Evolutionary conservation across 345 rosid species (phyloP), one percentile per base, ranked within the genome.

Genomic region (Ceriops decandra): DNA sequence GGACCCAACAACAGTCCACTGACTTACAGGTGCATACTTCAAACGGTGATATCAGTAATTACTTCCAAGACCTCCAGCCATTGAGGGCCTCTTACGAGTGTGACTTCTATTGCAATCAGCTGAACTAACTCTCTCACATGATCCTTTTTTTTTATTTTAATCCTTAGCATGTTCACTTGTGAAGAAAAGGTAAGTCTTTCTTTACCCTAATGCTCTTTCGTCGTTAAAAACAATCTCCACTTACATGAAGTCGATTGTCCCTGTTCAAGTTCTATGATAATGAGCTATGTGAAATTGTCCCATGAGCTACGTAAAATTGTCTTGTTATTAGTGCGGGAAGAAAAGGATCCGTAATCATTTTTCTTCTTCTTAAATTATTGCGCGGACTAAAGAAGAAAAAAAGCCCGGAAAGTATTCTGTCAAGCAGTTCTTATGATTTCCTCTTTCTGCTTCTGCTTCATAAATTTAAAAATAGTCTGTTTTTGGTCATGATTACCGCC

Each of bases 1-100:
- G 63, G 73, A 72, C 77, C 1, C 81, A 76, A 5, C 75, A 77
- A 59, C 75, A 76, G 30, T 13, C 81, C 5, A 57, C 79, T 21
- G 73, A 82, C 30, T 60, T 74, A 54, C 74, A 66, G 51, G 69
- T 79, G 60, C 79, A 80, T 54, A 6, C 68, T 54, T 53, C 63
- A 54, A 24, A 78, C 24, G 61, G 72, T 56, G 80, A 72, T 46
- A 68, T 76, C 24, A 68, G 60, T 71, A 71, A 63, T 66, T 85
- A 75, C 75, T 74, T 71, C 52, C 89, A 73, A 71, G 85, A 83
- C 77, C 75, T 79, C 73, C 86, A 60, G 67, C 80, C 73, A 65
- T 68, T 75, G 52, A 72, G 77, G 68, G 58, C 69, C 38, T 76
- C 84, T 1, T 82, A 80, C 47, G 88, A 85, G 24, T 32, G 51